Base-by-base conservation (phyloP, 176 grass and related monocot genomes). In the Neostapfia colusana region DNA sequence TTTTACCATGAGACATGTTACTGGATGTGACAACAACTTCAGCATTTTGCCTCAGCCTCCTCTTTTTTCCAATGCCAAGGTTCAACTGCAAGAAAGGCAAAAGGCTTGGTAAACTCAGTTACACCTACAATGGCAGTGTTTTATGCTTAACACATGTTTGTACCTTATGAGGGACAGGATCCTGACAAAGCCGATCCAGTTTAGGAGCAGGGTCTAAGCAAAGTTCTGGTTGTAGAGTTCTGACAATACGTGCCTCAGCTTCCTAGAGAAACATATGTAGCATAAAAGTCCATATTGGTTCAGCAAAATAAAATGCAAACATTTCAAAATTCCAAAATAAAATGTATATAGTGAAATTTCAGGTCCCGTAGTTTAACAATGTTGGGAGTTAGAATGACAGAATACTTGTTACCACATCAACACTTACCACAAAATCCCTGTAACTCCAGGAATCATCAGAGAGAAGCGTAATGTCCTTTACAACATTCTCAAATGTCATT, bases 401-500 rank as follows among this genome's bases (percentile, higher is more conserved):
- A n/a, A 53, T 46, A 58, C 26, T 70, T 70, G 37, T 51, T 75
- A 73, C 21, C 16, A 70, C 27, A 45, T 57, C 31, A 31, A 31
- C 3, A 71, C 83, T 92, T 72, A 99, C 96, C 89, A 99, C 81
- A 74, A 95, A 90, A 92, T 95, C 89, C 61, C 91, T 88, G 80
- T 99, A 99, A 36, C 85, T 99, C 95, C 95, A 99, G 75, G 95
- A 99, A 86, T 99, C 92, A 67, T 95, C 95, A 75, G 95, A 90
- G 70, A 99, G 85, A 58, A 80, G 72, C 8, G 81, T 69, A 44
- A 99, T 90, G 65, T 99, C 92, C 76, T 89, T 99, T 68, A 95
- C 85, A 86, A 99, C 80, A 99, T 99, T 99, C 84, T 99, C 95
- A 76, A 99, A 82, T 55, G 91, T 91, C 95, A 99, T 95, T 64